These are phyloP conservation scores for Rossbeevera mucosa DNA, from an alignment of 768 basidiomycete genomes.

Conservation along the genomic window DNA sequence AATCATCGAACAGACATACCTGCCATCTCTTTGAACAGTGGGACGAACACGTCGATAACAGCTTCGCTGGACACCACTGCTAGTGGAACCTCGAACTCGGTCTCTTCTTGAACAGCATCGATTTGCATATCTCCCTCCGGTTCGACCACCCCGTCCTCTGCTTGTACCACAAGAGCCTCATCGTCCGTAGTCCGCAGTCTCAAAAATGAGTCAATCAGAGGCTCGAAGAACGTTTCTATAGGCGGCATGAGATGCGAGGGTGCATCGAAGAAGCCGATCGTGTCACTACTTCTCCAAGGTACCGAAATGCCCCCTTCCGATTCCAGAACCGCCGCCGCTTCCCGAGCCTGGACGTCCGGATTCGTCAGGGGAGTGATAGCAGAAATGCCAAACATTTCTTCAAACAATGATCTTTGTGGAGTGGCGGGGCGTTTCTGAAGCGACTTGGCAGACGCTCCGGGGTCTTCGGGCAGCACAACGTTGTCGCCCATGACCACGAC, in stretches of 20 bases:
- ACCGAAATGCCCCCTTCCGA: slow-evolving; percentile 16
- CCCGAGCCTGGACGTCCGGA: slow-evolving; percentile 17
- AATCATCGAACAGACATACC: slow-evolving; percentile 29
- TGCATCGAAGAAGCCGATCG: slow-evolving; percentile 51
- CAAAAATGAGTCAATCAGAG: slow-evolving; percentile 50
- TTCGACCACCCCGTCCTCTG: slow-evolving; percentile 28
- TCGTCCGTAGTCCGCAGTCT: slow-evolving; percentile 26
- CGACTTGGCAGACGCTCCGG: slow-evolving; percentile 41
- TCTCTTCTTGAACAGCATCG: slow-evolving; percentile 25
- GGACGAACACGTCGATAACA: slow-evolving; percentile 57
- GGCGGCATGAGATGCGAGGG: slow-evolving; percentile 79
- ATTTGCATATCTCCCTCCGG: slow-evolving; percentile 44
- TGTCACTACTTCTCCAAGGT: slow-evolving; percentile 40
- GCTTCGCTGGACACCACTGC: slow-evolving; percentile 38
- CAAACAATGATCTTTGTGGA: slow-evolving; percentile 63
- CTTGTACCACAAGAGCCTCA: slow-evolving; percentile 7
- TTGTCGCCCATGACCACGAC: slow-evolving; percentile 68
- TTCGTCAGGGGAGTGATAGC: slow-evolving; percentile 44
- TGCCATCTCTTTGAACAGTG: slow-evolving; percentile 55
- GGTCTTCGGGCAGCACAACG: slow-evolving; percentile 37
- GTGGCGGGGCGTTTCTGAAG: slow-evolving; percentile 26
- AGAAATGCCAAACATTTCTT: slow-evolving; percentile 85
- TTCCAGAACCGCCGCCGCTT: slow-evolving; percentile 7
- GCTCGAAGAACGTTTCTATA: slow-evolving; percentile 64
- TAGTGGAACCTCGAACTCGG: slow-evolving; percentile 20